Evolutionary conservation across 1,139 yeast species (phyloP).

Genomic region (Candida glucosophila): DNA sequence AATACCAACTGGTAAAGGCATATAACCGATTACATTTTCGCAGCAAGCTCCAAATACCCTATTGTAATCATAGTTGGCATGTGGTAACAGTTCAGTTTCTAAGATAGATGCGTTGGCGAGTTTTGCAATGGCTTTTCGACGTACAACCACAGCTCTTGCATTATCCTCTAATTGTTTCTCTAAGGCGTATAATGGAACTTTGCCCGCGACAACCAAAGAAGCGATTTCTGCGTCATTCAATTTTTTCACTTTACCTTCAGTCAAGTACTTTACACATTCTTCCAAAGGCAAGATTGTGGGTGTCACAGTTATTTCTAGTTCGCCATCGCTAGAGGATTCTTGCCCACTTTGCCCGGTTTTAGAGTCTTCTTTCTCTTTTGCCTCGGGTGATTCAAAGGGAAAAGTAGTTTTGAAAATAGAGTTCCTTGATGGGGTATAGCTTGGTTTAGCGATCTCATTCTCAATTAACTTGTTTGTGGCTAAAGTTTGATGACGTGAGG

Average conservation of each 20-base stretch:
- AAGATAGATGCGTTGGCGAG: constrained; percentile 78
- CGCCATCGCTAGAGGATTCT: constrained; percentile 10
- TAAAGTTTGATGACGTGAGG: constrained; percentile 51
- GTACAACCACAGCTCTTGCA: constrained; percentile 84
- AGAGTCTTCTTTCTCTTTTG: constrained; percentile 1
- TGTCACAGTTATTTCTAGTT: constrained; percentile 18
- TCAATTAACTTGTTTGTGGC: constrained; percentile 37
- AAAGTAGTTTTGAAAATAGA: constrained; percentile 1
- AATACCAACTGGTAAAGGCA: constrained; percentile 95
- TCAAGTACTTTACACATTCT: constrained; percentile 53
- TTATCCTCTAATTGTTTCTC: constrained; percentile 86
- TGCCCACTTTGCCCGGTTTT: constrained; percentile 5
- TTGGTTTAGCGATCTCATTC: constrained; percentile 27
- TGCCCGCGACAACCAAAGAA: constrained; percentile 62
- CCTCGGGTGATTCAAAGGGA: not conserved
- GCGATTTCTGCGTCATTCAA: constrained; percentile 69
- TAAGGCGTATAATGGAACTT: constrained; percentile 84
- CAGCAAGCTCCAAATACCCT: constrained; percentile 98
- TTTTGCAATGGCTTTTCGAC: constrained; percentile 84
- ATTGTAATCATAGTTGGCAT: constrained; percentile 78
- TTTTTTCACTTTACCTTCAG: constrained; percentile 62
- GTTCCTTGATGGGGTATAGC: constrained; percentile 1
- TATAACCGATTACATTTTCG: constrained; percentile 92
- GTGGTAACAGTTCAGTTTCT: constrained; percentile 67
- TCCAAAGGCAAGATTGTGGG: constrained; percentile 38